Conservation (phyloP, 2,329 filamentous ascomycete genomes). For the Metarhizium robertsii region DNA sequence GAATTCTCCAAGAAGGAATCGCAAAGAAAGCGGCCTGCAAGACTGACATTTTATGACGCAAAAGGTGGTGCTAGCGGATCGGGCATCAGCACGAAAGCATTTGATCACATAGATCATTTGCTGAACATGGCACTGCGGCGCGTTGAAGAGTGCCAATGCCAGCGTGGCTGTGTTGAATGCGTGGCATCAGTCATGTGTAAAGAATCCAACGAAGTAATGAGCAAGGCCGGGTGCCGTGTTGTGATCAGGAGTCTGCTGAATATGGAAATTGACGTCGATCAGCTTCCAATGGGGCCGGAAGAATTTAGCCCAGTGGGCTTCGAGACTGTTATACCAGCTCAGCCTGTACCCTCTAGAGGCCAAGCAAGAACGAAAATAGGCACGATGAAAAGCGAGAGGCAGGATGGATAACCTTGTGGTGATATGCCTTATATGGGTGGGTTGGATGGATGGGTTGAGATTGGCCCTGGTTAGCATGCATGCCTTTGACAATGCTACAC, state of each 20-base stretch:
- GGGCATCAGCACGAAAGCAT: slow-evolving; percentile 85
- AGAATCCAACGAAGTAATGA: slow-evolving; percentile 85
- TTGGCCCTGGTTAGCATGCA: slow-evolving; percentile 63
- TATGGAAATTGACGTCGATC: slow-evolving; percentile 70
- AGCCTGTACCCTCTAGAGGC: slow-evolving; percentile 43
- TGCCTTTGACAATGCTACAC: not conserved
- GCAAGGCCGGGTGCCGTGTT: slow-evolving; percentile 77
- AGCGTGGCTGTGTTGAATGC: slow-evolving; percentile 81
- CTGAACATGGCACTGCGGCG: slow-evolving; percentile 67
- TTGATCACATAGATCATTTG: slow-evolving; percentile 80
- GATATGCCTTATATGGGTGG: slow-evolving; percentile 13
- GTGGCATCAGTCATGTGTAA: slow-evolving; percentile 78
- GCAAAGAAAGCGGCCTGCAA: slow-evolving; percentile 70
- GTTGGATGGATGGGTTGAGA: slow-evolving; percentile 27
- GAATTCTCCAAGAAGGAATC: slow-evolving; percentile 69
- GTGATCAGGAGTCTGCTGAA: slow-evolving; percentile 69
- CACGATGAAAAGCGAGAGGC: not conserved
- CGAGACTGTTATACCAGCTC: slow-evolving; percentile 72
- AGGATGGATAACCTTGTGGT: slow-evolving; percentile 11
- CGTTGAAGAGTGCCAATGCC: slow-evolving; percentile 67
- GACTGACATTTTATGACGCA: slow-evolving; percentile 89
- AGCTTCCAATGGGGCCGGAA: slow-evolving; percentile 79
- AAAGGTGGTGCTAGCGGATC: slow-evolving; percentile 78
- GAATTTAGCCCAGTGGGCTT: slow-evolving; percentile 59
- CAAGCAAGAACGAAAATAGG: not conserved